Conservation (phyloP, 2,329 filamentous ascomycete genomes). For the Cryphonectria parasitica region DNA sequence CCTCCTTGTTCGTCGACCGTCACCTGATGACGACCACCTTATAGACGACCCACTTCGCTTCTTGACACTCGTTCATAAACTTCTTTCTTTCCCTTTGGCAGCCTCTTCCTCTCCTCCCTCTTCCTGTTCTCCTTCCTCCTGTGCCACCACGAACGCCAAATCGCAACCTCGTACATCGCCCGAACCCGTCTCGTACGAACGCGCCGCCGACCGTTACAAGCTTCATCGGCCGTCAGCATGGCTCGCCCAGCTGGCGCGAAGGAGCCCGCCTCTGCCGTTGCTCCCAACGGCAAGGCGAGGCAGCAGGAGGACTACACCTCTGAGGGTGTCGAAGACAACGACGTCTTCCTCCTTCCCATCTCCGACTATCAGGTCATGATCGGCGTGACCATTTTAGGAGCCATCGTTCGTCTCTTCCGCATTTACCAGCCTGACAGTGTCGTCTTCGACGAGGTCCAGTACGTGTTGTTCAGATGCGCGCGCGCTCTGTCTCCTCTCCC, state of each 20-base stretch:
- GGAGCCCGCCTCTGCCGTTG: conserved; percentile 37
- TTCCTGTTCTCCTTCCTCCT: not conserved
- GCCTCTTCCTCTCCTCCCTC: not conserved
- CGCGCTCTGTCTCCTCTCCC: not conserved
- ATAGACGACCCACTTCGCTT: conserved; percentile 47
- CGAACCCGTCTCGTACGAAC: conserved; percentile 17
- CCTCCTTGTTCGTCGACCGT: conserved; percentile 33
- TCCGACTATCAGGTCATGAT: conserved; percentile 82
- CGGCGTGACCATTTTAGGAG: conserved; percentile 73
- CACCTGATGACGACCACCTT: conserved; percentile 38
- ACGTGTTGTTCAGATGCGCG: conserved; percentile 48
- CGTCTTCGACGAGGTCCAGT: conserved; percentile 99
- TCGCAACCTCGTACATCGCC: conserved; percentile 7
- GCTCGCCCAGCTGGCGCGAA: conserved; percentile 45
- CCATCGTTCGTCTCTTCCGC: conserved; percentile 84
- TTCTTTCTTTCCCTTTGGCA: conserved; percentile 26
- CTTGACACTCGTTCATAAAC: conserved; percentile 45
- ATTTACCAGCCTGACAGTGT: conserved; percentile 97
- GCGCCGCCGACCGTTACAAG: not conserved
- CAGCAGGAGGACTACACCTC: conserved; percentile 67
- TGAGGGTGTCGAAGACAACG: conserved; percentile 82
- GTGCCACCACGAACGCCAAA: not conserved
- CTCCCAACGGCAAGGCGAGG: conserved; percentile 38
- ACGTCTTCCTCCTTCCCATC: conserved; percentile 83
- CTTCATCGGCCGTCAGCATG: conserved; percentile 38